Evolutionary conservation across 2,329 filamentous ascomycete species (phyloP), one percentile per base, ranked within the genome.

Genomic region (Raffaelea albimanens): DNA sequence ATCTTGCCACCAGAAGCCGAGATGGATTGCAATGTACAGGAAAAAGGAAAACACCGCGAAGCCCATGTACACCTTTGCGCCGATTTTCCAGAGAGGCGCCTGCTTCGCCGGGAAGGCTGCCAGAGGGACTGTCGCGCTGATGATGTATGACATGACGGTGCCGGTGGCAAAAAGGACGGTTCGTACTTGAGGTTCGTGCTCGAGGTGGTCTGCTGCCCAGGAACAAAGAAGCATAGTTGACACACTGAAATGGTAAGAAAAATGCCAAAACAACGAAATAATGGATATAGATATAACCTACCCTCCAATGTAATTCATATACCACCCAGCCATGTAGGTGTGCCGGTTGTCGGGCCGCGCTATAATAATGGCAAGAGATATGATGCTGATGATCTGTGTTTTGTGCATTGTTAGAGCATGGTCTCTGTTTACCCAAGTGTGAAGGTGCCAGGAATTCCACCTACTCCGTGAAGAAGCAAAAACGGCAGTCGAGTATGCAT

Each of bases 81-180:
- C 45, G 20, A 46, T 41, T 8, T 13, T 38, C 45, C 45, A 46
- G 38, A 34, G n/a, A 14, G 45, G 45, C 11, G 45, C 45, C 21
- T 46, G 18, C 19, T 21, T 18, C 5, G 45, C 39, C 3, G 45
- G 45, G 19, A 18, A 46, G 2, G 45, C 45, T 10, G 45, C 45
- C 29, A 46, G n/a, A 0, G 45, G 45, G 2, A 46, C 39, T 14
- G 41, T 41, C 10, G 45, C 45, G 10, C n/a, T 33, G 19, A 46
- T 25, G 1, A 46, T 25, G 39, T 46, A 46, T 0, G 45, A 38
- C 20, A 46, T 16, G 9, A 46, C 23, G 23, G 45, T 46, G 20
- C 45, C 45, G 18, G 38, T 46, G 45, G 45, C 45, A 20, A 46
- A 46, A 5, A 46, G 19, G 7, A 46, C 45, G 4, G 45, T 46